phyloP scores from a whole-genome alignment of 495 filamentous ascomycete species.

The Viridothelium virens region DNA sequence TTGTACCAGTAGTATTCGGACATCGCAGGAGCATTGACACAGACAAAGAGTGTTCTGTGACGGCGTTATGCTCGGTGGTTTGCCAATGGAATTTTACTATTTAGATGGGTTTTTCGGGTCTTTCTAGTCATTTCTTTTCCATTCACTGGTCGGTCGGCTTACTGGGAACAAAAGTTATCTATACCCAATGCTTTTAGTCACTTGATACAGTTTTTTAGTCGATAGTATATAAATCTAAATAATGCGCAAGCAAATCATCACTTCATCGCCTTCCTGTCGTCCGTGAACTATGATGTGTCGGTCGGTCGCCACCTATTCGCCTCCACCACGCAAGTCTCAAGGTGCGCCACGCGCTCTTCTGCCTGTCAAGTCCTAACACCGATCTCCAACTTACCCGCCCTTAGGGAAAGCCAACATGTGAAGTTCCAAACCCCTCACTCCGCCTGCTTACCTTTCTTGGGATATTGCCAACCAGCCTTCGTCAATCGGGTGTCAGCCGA shows the following conservation, averaged over 20 bases:
- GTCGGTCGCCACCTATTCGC: neutral
- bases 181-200: constrained; percentile 7
- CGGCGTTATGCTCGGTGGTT: neutral
- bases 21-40: constrained; percentile 2
- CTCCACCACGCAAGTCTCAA: neutral
- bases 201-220: neutral
- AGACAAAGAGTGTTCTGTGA: neutral
- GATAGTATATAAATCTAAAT: neutral
- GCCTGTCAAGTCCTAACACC: neutral
- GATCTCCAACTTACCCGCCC: constrained; percentile 7
- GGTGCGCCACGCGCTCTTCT: constrained; percentile 1
- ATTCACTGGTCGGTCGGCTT: constrained; percentile 1
- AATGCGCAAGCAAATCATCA: constrained; percentile 5
- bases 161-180: constrained; percentile 5
- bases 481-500: neutral
- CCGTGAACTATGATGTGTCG: neutral
- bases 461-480: neutral
- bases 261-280: neutral
- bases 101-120: neutral
- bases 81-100: neutral
- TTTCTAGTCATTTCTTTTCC: neutral
- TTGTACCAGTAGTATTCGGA: neutral
- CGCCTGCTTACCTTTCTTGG: constrained; percentile 3
- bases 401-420: neutral
- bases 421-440: neutral